Evolutionary conservation across 164 flowering plant genomes (phyloP).

Genomic region (Nymphaea thermarum): DNA sequence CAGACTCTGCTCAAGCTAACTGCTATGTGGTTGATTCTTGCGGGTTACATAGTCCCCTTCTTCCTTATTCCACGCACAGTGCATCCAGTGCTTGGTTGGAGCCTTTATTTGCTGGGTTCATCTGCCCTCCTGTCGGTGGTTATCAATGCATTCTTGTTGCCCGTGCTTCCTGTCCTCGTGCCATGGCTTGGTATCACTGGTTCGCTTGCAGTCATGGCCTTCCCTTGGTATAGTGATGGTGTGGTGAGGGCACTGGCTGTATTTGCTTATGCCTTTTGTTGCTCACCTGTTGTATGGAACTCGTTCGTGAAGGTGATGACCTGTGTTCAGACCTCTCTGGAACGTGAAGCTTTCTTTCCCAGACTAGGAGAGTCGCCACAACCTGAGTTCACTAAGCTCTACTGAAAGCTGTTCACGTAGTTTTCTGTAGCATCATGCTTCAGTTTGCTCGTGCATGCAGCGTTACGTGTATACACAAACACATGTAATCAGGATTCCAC

Average conservation of each 20-base stretch:
- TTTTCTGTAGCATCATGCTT: neutral
- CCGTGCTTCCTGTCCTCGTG: conserved; percentile 41
- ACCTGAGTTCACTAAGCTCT: conserved; percentile 53
- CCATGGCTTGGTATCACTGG: conserved; percentile 63
- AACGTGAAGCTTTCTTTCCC: conserved; percentile 57
- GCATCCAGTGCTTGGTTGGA: conserved; percentile 88
- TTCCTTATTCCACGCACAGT: conserved; percentile 64
- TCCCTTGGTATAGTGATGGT: conserved; percentile 77
- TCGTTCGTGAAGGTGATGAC: conserved; percentile 41
- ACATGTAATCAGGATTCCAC: neutral
- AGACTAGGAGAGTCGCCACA: conserved; percentile 42
- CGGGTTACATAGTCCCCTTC: conserved; percentile 60
- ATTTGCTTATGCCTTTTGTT: conserved; percentile 69
- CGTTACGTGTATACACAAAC: neutral
- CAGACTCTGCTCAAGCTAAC: conserved; percentile 42
- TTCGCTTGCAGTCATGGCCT: conserved; percentile 70
- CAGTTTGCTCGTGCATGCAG: neutral
- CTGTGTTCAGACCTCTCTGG: conserved; percentile 47
- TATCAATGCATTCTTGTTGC: conserved; percentile 51
- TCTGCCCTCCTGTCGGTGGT: conserved; percentile 44
- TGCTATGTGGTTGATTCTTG: conserved; percentile 58
- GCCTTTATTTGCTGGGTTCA: conserved; percentile 60
- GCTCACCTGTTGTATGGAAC: conserved; percentile 52
- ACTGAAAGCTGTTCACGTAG: conserved; percentile 12
- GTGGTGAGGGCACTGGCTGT: conserved; percentile 56